Base-by-base conservation (phyloP, 345 rosid species). In the Pelargonium nanum region DNA sequence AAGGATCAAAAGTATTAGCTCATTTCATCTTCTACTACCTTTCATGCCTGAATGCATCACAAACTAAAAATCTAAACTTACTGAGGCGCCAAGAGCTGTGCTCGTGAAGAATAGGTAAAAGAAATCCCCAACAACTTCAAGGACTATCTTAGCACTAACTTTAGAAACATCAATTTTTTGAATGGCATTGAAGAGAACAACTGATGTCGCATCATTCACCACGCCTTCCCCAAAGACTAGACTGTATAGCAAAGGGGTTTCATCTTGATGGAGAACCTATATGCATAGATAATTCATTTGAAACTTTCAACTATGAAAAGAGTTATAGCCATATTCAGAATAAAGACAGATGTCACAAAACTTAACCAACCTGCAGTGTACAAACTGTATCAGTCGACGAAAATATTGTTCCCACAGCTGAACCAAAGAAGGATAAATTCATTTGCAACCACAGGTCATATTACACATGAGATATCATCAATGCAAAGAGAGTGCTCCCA, bases 181-280 rank as follows among this genome's bases (percentile, higher is more conserved):
- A 54, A 89, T 68, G 0, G 95, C 89, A 53, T 86, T 92, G 73
- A 86, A 92, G 58, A 92, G 75, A 51, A 85, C 96, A 60, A 86
- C 86, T 0, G 96, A 80, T 45, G 98, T 85, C 60, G 98, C 96
- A 69, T 92, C 98, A 67, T 86, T 88, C 72, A 91, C 96, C 1
- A 92, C 96, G 63, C 96, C 98, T 80, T 88, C 98, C 34, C 96
- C 96, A 32, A 91, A 91, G 19, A 91, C 98, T 61, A 89, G 72
- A 75, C 98, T 92, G 69, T 92, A 86, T 19, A 88, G 73, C 48
- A 85, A 69, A 40, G 95, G 95, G 52, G 87, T 92, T 65, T 92
- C 95, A 58, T 92, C 96, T 80, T 92, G 96, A 61, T 82, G 78
- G 55, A 92, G 95, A 73, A 92, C 81, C 96, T 89, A 63, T 25